Base-by-base conservation (phyloP, 2,329 filamentous ascomycete genomes). In the Emmonsiellopsis sp. region DNA sequence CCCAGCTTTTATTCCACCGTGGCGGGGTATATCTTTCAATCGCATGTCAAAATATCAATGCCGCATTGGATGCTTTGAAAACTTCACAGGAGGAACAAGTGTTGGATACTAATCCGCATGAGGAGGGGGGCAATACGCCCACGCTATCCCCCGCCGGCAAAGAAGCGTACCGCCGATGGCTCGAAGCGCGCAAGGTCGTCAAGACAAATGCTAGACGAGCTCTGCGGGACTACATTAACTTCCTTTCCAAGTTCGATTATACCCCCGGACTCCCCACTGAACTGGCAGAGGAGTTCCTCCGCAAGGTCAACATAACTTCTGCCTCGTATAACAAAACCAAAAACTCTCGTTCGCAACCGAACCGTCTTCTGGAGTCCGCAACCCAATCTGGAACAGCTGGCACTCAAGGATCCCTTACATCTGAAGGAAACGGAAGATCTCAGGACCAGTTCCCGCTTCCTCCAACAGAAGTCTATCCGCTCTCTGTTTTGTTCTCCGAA, bases 221-320 rank as follows among this genome's bases (percentile, higher is more conserved):
- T 1, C 70, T 93, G 21, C 79, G 84, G 55, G 88, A 93, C 69
- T 90, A 87, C 64, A 74, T 84, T 61, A 74, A 79, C 21, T 93
- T 88, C 63, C 72, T 94, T 40, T 81, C 82, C 1, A 76, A 83
- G 55, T 84, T 93, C 57, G 86, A 93, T 62, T 93, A 93, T 68
- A 87, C 88, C 0, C 86, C 87, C 0, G 80, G 86, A 48, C 68
- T 87, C 42, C 79, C 85, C 6, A 69, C 79, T 44, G 77, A 82
- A 44, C 79, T 71, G 39, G 68, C 67, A 3, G 66, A 71, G 52
- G 77, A 78, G 42, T 81, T 81, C 56, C 68, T 77, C 51, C 71
- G 78, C 43, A 80, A 80, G 55, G 76, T 86, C 7, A 82, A 81
- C 60, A 72, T 78, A 55, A 75, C 78, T 27, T 77, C 77, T 46